These are phyloP conservation scores for Intubia oerlemansii DNA, from an alignment of 2,329 filamentous ascomycete genomes.

Conservation along the genomic window DNA sequence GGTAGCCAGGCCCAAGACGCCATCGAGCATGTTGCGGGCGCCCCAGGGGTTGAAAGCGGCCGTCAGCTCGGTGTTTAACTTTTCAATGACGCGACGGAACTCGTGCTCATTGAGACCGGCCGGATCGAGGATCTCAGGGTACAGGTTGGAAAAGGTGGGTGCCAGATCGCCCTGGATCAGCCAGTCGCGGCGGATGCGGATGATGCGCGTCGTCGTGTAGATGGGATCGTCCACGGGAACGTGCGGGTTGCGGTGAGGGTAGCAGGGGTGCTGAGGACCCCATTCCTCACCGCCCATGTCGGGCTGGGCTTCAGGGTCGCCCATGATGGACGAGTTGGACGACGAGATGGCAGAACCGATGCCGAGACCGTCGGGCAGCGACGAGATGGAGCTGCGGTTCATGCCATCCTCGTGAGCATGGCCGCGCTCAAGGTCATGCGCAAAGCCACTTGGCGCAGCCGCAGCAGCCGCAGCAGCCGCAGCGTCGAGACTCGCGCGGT, in stretches of 20 bases:
- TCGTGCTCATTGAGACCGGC: slow-evolving; percentile 63
- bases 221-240: slow-evolving; percentile 58
- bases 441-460: slow-evolving; percentile 15
- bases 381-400: slow-evolving; percentile 22
- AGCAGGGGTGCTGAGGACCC: slow-evolving; percentile 89
- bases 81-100: slow-evolving; percentile 64
- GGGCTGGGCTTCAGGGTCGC: slow-evolving; percentile 38
- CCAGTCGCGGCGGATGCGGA: slow-evolving; percentile 83
- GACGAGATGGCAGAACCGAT: slow-evolving; percentile 34
- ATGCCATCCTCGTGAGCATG: slow-evolving; percentile 12
- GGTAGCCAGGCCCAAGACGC: slow-evolving; percentile 57
- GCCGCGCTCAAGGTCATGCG: slow-evolving; percentile 33
- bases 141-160: slow-evolving; percentile 84
- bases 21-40: slow-evolving; percentile 59
- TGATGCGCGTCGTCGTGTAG: slow-evolving; percentile 63
- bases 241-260: slow-evolving; percentile 80
- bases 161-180: slow-evolving; percentile 74
- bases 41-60: slow-evolving; percentile 65
- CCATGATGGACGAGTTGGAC: slow-evolving; percentile 38
- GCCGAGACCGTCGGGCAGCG: slow-evolving; percentile 28
- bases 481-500: slow-evolving; percentile 16
- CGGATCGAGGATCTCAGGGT: slow-evolving; percentile 86
- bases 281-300: slow-evolving; percentile 61
- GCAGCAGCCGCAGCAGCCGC: slow-evolving; percentile 15
- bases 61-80: slow-evolving; percentile 57